A percentile compares a stretch with the other conserved stretches of the same genome.
phyloP scores from a whole-genome alignment of 1,284 basidiomycete species.

The Phellopilus nigrolimitatus region DNA sequence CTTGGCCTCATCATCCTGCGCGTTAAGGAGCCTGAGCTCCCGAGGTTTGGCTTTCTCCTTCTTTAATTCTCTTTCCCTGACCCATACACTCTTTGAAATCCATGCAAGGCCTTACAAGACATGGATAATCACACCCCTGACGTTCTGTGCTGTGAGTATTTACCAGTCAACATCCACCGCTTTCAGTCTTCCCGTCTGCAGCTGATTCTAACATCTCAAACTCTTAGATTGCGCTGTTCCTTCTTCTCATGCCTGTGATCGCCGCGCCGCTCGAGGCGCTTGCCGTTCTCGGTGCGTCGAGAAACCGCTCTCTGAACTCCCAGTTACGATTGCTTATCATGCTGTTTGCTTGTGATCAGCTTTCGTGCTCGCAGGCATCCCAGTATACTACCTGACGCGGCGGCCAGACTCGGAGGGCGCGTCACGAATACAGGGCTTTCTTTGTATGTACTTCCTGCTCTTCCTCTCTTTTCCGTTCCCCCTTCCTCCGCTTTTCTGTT shows the following conservation, averaged over 20 bases:
- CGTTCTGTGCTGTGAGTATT: slow-evolving; percentile 84
- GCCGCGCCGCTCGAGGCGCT: slow-evolving; percentile 88
- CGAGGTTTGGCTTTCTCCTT: slow-evolving; percentile 44
- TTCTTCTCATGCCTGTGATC: slow-evolving; percentile 92
- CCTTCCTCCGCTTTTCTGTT: not conserved
- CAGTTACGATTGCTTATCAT: too few species aligned
- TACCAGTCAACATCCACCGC: not conserved
- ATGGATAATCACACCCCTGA: slow-evolving; percentile 86
- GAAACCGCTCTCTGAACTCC: too few species aligned
- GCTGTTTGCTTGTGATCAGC: too few species aligned
- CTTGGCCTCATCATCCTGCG: slow-evolving; percentile 85
- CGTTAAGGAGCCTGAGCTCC: slow-evolving; percentile 86
- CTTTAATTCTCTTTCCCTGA: not conserved
- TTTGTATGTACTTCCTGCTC: slow-evolving; percentile 37
- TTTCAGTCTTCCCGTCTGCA: not conserved
- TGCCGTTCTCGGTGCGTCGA: slow-evolving; percentile 75
- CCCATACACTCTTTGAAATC: too few species aligned
- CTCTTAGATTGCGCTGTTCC: slow-evolving; percentile 77
- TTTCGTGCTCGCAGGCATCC: slow-evolving; percentile 72
- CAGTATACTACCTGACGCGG: slow-evolving; percentile 79
- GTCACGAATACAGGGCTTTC: slow-evolving; percentile 38
- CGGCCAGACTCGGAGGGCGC: slow-evolving; percentile 37
- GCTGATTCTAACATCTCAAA: slow-evolving; percentile 1
- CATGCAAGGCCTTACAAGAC: slow-evolving; percentile 78
- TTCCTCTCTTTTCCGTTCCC: not conserved